Base-by-base conservation (phyloP, 306 rosid species). In the Neltuma alba region DNA sequence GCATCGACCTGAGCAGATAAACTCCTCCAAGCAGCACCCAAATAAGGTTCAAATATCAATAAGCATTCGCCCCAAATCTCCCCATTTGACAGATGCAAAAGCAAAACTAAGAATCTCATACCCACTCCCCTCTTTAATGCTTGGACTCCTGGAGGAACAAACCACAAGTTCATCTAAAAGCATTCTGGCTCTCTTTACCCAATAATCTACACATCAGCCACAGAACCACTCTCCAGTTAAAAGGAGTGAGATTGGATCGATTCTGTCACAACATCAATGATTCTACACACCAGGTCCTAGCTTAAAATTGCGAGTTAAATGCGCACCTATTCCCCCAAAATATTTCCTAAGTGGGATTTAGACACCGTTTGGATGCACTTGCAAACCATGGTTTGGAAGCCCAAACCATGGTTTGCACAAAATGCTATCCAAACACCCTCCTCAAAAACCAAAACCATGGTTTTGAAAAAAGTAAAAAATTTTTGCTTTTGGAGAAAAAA, bases 1-100 rank as follows among this genome's bases (percentile, higher is more conserved):
- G 64, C 64, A 42, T 47, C 75, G 66, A 38, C n/a, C 81, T 18
- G 50, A 23, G 33, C 80, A 28, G 34, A 42, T n/a, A 76, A 76
- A 76, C 15, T 65, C 28, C 36, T 33, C 3, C 25, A 5, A 8
- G 31, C 4, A 4, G 63, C 33, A 20, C 25, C 58, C 25, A 20
- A 33, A 33, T 33, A 2, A 33, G 33, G 14, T 55, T 55, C 15
- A 57, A 9, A 25, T 14, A 57, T 10, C 63, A 8, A 7, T 33
- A 23, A 23, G 33, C 63, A 57, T 10, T 9, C 30, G n/a, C 2
- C 62, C 13, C 62, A 1, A 20, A 55, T 23, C 28, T n/a, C 62
- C 2, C 30, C 62, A 21, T 9, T 7, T 6, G 13, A 9, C 11
- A 54, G n/a, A 33, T 48, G 14, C 10, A 9, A 55, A 21, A 55